Evolutionary conservation across 2,329 filamentous ascomycete genomes (phyloP).

Genomic region (Verticillium dahliae): DNA sequence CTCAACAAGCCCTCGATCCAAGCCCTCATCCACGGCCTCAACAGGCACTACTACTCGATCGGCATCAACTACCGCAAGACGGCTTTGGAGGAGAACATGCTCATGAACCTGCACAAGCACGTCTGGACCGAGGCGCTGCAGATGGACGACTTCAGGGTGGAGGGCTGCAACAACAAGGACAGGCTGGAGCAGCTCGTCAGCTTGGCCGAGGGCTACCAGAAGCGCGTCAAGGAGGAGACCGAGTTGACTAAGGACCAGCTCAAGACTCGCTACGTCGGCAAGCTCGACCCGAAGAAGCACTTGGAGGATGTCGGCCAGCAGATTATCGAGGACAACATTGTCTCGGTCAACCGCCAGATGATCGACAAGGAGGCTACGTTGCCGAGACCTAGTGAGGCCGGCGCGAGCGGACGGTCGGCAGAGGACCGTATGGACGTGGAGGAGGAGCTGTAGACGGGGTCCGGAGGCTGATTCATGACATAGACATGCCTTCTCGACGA

Average conservation of each 20-base stretch:
- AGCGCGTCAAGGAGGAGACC: slow-evolving; percentile 97
- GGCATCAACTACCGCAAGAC: slow-evolving; percentile 98
- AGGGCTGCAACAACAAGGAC: slow-evolving; percentile 81
- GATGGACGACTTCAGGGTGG: slow-evolving; percentile 90
- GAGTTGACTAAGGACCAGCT: slow-evolving; percentile 95
- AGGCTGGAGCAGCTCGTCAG: slow-evolving; percentile 80
- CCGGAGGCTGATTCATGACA: slow-evolving; percentile 4
- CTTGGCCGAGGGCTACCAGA: slow-evolving; percentile 93
- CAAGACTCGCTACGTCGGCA: slow-evolving; percentile 98
- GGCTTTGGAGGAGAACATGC: slow-evolving; percentile 96
- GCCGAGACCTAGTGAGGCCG: slow-evolving; percentile 58
- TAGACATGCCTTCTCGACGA: slow-evolving; percentile 8
- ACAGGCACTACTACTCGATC: slow-evolving; percentile 99
- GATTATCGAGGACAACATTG: slow-evolving; percentile 98
- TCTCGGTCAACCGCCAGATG: slow-evolving; percentile 97
- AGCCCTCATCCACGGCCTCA: slow-evolving; percentile 94
- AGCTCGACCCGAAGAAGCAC: slow-evolving; percentile 99
- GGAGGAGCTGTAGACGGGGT: slow-evolving; percentile 36
- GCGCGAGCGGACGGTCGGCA: slow-evolving; percentile 41
- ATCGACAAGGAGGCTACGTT: slow-evolving; percentile 98
- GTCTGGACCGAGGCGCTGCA: slow-evolving; percentile 97
- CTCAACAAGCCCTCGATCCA: slow-evolving; percentile 99
- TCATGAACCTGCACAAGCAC: slow-evolving; percentile 99
- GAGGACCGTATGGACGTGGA: slow-evolving; percentile 66
- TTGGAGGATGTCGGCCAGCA: slow-evolving; percentile 94